Conservation (phyloP, 805 yeast species). For the Schwanniomyces sp. region DNA sequence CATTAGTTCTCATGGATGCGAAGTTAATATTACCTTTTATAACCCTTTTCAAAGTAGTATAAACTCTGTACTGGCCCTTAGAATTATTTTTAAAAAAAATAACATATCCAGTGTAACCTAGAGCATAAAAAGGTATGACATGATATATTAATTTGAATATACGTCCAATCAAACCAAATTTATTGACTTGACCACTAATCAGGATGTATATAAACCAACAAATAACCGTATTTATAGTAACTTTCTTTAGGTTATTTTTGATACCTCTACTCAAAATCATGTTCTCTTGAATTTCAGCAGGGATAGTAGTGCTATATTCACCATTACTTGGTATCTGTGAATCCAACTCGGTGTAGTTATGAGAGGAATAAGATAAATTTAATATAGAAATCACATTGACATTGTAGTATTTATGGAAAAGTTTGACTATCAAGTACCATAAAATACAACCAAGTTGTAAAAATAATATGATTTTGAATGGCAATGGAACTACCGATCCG, state of each 20-base stretch:
- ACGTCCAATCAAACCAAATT: not conserved
- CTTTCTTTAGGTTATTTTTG: constrained; percentile 27
- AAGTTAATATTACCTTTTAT: constrained; percentile 59
- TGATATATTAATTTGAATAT: constrained; percentile 2
- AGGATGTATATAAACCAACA: constrained; percentile 20
- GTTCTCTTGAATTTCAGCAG: constrained; percentile 32
- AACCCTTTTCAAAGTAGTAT: constrained; percentile 53
- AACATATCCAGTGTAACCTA: constrained; percentile 5
- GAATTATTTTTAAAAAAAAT: constrained; percentile 18
- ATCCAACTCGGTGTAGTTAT: constrained; percentile 31
- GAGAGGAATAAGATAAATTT: constrained; percentile 40
- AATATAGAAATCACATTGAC: constrained; percentile 48
- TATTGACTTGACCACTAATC: constrained; percentile 14
- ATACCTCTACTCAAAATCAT: constrained; percentile 31
- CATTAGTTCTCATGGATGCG: constrained; percentile 62
- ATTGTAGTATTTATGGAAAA: constrained; percentile 31
- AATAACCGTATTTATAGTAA: constrained; percentile 20
- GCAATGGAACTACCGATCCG: constrained; percentile 34
- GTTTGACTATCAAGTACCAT: constrained; percentile 50
- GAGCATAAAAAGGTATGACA: constrained; percentile 9
- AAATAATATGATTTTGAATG: constrained; percentile 47
- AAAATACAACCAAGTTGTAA: constrained; percentile 51
- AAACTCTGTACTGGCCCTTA: constrained; percentile 43
- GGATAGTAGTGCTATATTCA: constrained; percentile 28
- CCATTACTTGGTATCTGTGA: constrained; percentile 22